Base-by-base conservation (phyloP, 495 filamentous ascomycete genomes). In the Penicillium manginii region DNA sequence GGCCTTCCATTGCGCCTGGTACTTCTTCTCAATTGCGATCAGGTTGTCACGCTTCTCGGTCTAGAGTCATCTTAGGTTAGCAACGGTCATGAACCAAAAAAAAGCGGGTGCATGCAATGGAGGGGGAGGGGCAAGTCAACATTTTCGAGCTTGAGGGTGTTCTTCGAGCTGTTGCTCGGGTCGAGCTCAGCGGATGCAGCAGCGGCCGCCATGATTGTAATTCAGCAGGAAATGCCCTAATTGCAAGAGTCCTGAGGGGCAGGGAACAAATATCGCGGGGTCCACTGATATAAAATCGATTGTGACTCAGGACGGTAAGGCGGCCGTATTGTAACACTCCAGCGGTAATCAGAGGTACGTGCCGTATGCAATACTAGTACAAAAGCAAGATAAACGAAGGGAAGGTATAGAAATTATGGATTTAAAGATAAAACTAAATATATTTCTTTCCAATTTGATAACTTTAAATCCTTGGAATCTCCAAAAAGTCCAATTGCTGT, bases 11-110 rank as follows among this genome's bases (percentile, higher is more conserved):
- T 84, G 78, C 62, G 81, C 75, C 76, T 97, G 94, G 76, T 94
- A 97, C 75, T 89, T 92, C 81, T 94, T 94, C 77, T 98, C 94
- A 59, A 89, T 86, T 39, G 85, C 86, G 60, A 96, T 86, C 35
- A 97, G 80, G 59, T 89, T 82, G 69, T 98, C 94, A 74, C 94
- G 81, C 76, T 97, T 98, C 64, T 97, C 93, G 46, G 94, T 97
- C 86, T 92, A 57, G 29, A 31, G 55, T 15, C 8, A 40, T 48
- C 57, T 47, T 32, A 4, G 54, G 45, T 74, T 54, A 74, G 64
- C 46, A 55, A 49, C 29, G 40, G 46, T 40, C 43, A 49, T 35
- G 6, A 26, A 21, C 18, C 4, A 56, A 61, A 65, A 50, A 61
- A 58, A 21, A 39, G 47, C 39, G 40, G 8, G 23, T 12, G 7